phyloP scores from a whole-genome alignment of 2,329 filamentous ascomycete species.

The Colletotrichum chrysophilum region DNA sequence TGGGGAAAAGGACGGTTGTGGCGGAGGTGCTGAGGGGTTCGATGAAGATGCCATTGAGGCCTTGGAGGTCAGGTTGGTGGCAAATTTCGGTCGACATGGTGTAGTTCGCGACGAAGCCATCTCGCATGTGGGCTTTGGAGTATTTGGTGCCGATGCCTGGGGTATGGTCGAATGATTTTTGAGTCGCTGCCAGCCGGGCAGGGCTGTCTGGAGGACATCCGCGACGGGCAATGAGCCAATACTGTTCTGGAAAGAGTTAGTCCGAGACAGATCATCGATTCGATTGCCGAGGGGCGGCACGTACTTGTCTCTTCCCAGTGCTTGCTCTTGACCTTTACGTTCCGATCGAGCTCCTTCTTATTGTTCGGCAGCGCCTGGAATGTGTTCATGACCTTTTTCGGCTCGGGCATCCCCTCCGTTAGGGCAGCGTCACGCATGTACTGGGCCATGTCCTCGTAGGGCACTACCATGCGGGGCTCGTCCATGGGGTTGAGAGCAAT shows the following conservation, averaged over 20 bases:
- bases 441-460: constrained; percentile 65
- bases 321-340: constrained; percentile 42
- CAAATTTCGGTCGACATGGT: constrained; percentile 67
- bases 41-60: constrained; percentile 69
- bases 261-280: neutral
- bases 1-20: constrained; percentile 63
- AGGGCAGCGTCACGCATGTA: constrained; percentile 59
- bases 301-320: constrained; percentile 58
- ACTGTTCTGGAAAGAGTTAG: constrained; percentile 44
- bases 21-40: constrained; percentile 61
- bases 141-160: constrained; percentile 50
- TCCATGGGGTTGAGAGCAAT: constrained; percentile 72
- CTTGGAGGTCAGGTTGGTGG: constrained; percentile 68
- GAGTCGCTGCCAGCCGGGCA: constrained; percentile 52
- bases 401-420: constrained; percentile 46
- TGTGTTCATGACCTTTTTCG: constrained; percentile 47
- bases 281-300: constrained; percentile 20
- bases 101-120: constrained; percentile 67
- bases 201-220: constrained; percentile 68
- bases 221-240: constrained; percentile 62
- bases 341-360: constrained; percentile 37
- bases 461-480: constrained; percentile 67
- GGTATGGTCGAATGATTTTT: constrained; percentile 48
- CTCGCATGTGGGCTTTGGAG: constrained; percentile 52
- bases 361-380: constrained; percentile 49